Evolutionary conservation across 108 stramenopile species (phyloP), one percentile per base, ranked within the genome.

Genomic region (Ochromonas danica): DNA sequence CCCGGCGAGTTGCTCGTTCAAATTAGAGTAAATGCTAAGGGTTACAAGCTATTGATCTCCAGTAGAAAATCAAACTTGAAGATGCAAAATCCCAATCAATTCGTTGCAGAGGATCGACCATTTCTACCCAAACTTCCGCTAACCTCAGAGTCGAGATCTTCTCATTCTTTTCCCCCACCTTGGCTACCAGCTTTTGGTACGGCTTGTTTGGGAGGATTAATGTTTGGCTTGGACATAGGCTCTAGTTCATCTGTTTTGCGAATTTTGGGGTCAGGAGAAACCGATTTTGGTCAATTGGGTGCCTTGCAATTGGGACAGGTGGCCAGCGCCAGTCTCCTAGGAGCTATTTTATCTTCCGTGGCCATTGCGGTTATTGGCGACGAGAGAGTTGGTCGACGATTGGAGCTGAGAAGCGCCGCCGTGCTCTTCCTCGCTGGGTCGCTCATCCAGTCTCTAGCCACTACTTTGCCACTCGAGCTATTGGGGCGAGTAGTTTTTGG

Each of bases 401-500:
- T 22, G 6, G 45, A 51, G 22, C 22, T 51, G 22, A 51, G 6
- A 22, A 14, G 6, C 6, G 45, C 45, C 22, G 6, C 45, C 6
- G 6, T 51, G 22, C 22, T 51, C 22, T 51, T 51, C 45, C 6
- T 22, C 22, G 14, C 22, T 51, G 45, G 45, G 6, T 14, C 45
- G 22, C 22, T 51, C 6, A 51, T 22, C 22, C 45, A 51, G 22
- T 51, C 45, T 14, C 22, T 51, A 14, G 6, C 45, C 6, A 22
- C 14, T 14, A 51, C 45, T 6, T 14, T 91, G 25, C 36, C 43
- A 0, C 39, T 87, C 0, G 70, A 90, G 30, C 6, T 91, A n/a
- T 0, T 45, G 0, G 90, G 90, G 0, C 83, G 92, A 25, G 31
- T 90, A 1, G 41, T 88, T 0, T 89, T 85, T 79, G 92, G 92